Base-by-base conservation (phyloP, 2,329 filamentous ascomycete genomes). In the Nothophoma quercina region DNA sequence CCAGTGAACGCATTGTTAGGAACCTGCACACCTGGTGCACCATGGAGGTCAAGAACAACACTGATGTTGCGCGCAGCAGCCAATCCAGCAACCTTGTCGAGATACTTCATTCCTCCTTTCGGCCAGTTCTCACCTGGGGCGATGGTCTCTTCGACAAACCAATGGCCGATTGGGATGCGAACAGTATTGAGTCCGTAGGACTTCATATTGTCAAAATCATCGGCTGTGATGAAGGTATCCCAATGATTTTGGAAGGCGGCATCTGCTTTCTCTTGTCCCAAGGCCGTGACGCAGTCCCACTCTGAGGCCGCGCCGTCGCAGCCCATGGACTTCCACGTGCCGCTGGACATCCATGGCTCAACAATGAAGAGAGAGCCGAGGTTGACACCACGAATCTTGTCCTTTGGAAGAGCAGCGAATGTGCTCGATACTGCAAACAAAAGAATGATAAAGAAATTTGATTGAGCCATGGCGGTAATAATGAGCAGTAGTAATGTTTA, bases 141-240 rank as follows among this genome's bases (percentile, higher is more conserved):
- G 10, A 85, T 79, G 3, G 84, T 66, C 29, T 75, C 75, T 59
- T 83, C 78, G 25, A 79, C 72, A 34, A 83, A 72, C 82, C 82
- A 85, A 67, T 83, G 85, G 6, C 83, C 83, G 5, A 85, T 68
- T 0, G 83, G 81, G 21, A 85, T 79, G 2, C 82, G 77, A 32
- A 85, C 74, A 0, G 82, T 81, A 63, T 85, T 84, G 36, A 85
- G 68, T 0, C 81, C 80, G 26, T 78, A 78, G 34, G 66, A 72
- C 8, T 71, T 62, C 70, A 85, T 84, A 53, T 79, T 64, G 15
- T 76, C 63, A 35, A 85, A 75, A 62, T 85, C 82, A 1, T 70
- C 62, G 39, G 77, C 59, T 2, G 76, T 80, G 55, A 83, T 79
- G 75, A 78, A 85, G 0, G 75, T 74, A 25, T 63, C 65, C 78